Evolutionary conservation across 805 yeast species (phyloP).

Genomic region (Myxozyma neotropica): DNA sequence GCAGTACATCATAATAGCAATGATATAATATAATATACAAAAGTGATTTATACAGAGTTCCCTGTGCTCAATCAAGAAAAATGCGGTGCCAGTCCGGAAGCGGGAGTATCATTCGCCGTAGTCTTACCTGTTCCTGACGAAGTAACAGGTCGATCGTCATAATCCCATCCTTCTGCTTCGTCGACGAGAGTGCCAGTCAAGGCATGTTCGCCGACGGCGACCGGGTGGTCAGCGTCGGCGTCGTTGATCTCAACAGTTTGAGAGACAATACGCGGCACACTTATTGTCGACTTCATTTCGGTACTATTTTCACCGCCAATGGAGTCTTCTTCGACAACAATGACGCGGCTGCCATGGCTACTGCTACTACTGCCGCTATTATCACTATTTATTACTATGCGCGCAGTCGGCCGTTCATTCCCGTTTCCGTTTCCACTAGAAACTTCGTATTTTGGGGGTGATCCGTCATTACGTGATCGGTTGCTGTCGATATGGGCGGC

Average conservation of each 20-base stretch:
- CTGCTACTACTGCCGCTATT: neutral
- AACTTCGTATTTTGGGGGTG: neutral
- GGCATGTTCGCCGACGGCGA: constrained; percentile 12
- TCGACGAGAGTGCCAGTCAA: constrained; percentile 19
- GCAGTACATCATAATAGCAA: neutral
- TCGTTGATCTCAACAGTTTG: constrained; percentile 9
- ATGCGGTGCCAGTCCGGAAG: too few relatives aligned
- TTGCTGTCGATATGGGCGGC: neutral
- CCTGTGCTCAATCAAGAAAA: too few relatives aligned
- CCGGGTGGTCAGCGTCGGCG: constrained; percentile 1
- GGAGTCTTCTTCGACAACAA: constrained; percentile 13
- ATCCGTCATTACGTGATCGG: neutral
- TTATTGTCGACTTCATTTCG: neutral
- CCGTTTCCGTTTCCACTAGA: neutral
- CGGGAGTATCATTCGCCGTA: too few relatives aligned
- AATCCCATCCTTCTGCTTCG: constrained; percentile 24
- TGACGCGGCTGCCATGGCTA: constrained; percentile 1
- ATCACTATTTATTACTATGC: neutral
- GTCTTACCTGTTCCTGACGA: neutral
- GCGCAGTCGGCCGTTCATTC: neutral
- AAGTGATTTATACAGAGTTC: neutral
- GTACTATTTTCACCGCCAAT: neutral
- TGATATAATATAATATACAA: neutral
- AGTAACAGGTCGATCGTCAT: constrained; percentile 27
- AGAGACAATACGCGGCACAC: neutral